Evolutionary conservation across 176 grass and related monocot species (phyloP).

Genomic region (Zoysia japonica): DNA sequence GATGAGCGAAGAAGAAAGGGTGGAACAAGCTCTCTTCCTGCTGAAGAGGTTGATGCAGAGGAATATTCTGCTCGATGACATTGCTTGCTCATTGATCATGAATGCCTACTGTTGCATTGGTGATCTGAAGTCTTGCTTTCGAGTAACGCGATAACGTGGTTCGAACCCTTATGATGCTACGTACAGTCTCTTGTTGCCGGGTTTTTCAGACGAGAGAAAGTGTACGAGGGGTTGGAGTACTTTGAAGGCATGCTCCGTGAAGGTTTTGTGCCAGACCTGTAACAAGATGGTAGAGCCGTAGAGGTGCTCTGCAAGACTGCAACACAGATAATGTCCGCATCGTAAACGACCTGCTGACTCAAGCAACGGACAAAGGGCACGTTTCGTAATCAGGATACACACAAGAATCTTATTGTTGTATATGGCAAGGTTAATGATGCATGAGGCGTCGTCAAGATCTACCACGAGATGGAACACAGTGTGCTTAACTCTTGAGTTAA

Average conservation of each 20-base stretch:
- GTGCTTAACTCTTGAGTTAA: conserved; percentile 28
- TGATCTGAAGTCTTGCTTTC: conserved; percentile 46
- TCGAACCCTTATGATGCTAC: conserved; percentile 71
- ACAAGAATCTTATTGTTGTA: conserved; percentile 53
- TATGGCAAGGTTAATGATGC: conserved; percentile 48
- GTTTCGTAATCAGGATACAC: conserved; percentile 51
- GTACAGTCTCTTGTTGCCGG: conserved; percentile 53
- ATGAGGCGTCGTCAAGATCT: conserved; percentile 59
- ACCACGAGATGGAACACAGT: conserved; percentile 75
- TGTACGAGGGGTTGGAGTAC: conserved; percentile 47
- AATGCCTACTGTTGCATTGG: conserved; percentile 48
- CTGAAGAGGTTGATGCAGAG: conserved; percentile 82
- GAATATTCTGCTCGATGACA: conserved; percentile 67
- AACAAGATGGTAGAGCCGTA: conserved; percentile 41
- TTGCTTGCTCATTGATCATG: conserved; percentile 59
- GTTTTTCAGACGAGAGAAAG: conserved; percentile 48
- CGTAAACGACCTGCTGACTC: conserved; percentile 54
- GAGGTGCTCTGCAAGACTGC: conserved; percentile 28
- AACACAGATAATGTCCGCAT: conserved; percentile 46
- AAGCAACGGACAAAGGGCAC: conserved; percentile 54
- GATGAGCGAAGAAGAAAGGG: conserved; percentile 56
- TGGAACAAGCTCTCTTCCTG: conserved; percentile 62
- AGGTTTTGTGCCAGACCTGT: conserved; percentile 55
- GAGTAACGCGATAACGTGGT: conserved; percentile 57
- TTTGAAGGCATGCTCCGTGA: conserved; percentile 62